Conservation (phyloP, 306 rosid species). For the Medicago truncatula region MtrunA17r5.0-ANR NC_053049.1:37074001-37074500, state of each 20-base stretch:
- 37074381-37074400: slow-evolving; percentile 28
- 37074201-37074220: slow-evolving; percentile 42
- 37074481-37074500: slow-evolving; percentile 4
- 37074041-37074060: not conserved
- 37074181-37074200: slow-evolving; percentile 51
- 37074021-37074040: slow-evolving; percentile 6
- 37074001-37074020: slow-evolving; percentile 37
- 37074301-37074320: slow-evolving; percentile 20
- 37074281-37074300: slow-evolving; percentile 46
- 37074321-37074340: slow-evolving; percentile 47
- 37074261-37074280: slow-evolving; percentile 45
- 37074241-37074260: slow-evolving; percentile 34
- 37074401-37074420: slow-evolving; percentile 44
- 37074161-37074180: slow-evolving; percentile 56
- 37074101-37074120: slow-evolving; percentile 48
- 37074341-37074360: slow-evolving; percentile 53
- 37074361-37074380: slow-evolving; percentile 60
- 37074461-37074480: slow-evolving; percentile 45
- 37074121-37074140: slow-evolving; percentile 12
- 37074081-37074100: slow-evolving; percentile 28
- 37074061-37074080: slow-evolving; percentile 38
- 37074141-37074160: slow-evolving; percentile 38
- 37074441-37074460: slow-evolving; percentile 34
- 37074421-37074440: slow-evolving; percentile 47
- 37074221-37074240: slow-evolving; percentile 21